A percentile compares a stretch with the other conserved stretches of the same genome.
These are phyloP conservation scores for Triticum dicoccoides DNA, from an alignment of 176 grass and related monocot species.

Conservation along the genomic window DNA sequence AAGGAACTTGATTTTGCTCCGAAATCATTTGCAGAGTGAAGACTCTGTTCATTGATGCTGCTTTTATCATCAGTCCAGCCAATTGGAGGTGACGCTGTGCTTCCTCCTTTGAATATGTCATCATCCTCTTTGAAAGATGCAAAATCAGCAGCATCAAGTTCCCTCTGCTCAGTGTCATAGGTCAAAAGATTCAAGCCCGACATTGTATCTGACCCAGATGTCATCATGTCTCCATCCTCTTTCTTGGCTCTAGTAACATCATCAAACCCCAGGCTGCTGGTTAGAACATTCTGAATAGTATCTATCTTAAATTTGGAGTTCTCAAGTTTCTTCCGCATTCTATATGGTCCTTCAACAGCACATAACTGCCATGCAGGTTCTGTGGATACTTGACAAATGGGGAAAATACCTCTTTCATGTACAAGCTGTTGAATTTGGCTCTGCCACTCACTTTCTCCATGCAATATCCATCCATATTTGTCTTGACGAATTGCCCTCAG, in stretches of 20 bases:
- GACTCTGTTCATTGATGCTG: conserved; percentile 84
- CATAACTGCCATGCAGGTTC: conserved; percentile 87
- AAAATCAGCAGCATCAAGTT: conserved; percentile 59
- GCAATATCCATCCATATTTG: conserved; percentile 98
- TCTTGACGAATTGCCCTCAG: conserved; percentile 94
- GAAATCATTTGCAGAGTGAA: conserved; percentile 87
- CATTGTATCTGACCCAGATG: conserved; percentile 68
- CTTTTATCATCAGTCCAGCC: conserved; percentile 91
- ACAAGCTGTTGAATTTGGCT: conserved; percentile 89
- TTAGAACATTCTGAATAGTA: conserved; percentile 90
- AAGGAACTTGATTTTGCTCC: conserved; percentile 81
- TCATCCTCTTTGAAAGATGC: conserved; percentile 65
- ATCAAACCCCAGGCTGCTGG: conserved; percentile 49
- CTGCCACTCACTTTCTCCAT: conserved; percentile 98
- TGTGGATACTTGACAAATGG: conserved; percentile 53
- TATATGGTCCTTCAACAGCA: conserved; percentile 93
- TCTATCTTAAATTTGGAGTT: conserved; percentile 83
- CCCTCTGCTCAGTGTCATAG: conserved; percentile 53
- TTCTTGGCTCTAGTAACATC: conserved; percentile 44
- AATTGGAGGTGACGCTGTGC: conserved; percentile 50
- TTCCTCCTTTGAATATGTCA: conserved; percentile 65
- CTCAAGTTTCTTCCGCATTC: conserved; percentile 98
- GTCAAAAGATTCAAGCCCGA: conserved; percentile 81
- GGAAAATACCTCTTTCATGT: conserved; percentile 96
- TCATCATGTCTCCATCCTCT: conserved; percentile 53